Conservation (phyloP, 2,329 filamentous ascomycete species). For the Fusarium beomiforme region DNA sequence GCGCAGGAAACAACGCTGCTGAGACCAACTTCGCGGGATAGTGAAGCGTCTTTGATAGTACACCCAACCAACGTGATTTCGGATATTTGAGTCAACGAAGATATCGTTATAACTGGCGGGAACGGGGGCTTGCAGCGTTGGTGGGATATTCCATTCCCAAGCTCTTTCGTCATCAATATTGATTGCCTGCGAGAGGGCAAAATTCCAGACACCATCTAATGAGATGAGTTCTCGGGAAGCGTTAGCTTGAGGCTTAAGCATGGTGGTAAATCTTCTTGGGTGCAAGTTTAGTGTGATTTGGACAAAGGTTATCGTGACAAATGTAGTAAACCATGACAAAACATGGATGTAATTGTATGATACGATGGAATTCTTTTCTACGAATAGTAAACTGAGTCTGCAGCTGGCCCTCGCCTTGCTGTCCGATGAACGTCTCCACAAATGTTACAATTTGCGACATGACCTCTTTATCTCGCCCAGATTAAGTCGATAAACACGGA, state of each 20-base stretch:
- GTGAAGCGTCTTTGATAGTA: neutral
- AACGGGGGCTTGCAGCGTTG: neutral
- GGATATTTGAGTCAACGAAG: neutral
- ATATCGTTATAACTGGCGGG: neutral
- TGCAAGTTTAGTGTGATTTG: no score
- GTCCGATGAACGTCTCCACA: neutral
- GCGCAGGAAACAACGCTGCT: neutral
- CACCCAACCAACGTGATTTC: neutral
- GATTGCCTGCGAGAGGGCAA: neutral
- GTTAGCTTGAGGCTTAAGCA: neutral
- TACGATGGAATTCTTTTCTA: neutral
- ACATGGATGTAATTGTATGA: no score
- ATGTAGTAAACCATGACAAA: no score
- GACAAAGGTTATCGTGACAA: no score
- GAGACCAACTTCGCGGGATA: neutral
- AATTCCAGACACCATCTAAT: neutral
- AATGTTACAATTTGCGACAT: no score
- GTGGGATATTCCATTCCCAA: neutral
- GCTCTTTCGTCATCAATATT: neutral
- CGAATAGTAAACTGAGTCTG: fast-evolving
- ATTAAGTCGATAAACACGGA: no score
- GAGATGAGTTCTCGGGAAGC: neutral
- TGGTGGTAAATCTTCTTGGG: no score
- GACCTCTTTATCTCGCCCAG: neutral
- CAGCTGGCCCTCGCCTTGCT: neutral